Evolutionary conservation across 176 grass and related monocot genomes (phyloP).

Genomic region (Eleusine indica): DNA sequence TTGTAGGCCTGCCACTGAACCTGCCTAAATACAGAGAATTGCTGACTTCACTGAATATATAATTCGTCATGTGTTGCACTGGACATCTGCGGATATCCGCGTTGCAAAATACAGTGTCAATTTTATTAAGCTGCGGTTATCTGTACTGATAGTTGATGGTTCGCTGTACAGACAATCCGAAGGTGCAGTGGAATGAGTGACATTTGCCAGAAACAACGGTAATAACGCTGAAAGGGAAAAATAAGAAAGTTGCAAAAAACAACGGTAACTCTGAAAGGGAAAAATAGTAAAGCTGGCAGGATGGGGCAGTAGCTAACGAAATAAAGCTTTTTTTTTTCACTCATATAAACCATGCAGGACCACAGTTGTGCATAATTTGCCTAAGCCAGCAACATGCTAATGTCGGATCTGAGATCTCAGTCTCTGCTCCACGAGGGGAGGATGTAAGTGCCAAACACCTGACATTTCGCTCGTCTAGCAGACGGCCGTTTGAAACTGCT

Average conservation of each 20-base stretch:
- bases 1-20: constrained; percentile 9
- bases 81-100: neutral
- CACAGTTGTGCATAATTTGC: constrained; percentile 11
- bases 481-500: no score
- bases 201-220: no score
- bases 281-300: neutral
- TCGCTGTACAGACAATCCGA: neutral
- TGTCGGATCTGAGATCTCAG: constrained; percentile 24
- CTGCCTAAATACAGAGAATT: neutral
- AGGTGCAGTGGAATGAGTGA: neutral
- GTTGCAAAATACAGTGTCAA: neutral
- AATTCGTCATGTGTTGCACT: neutral
- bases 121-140: neutral
- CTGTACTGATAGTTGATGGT: neutral
- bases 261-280: neutral
- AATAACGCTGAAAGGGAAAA: no score
- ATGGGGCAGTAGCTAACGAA: neutral
- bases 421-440: neutral
- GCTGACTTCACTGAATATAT: neutral
- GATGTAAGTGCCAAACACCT: no score
- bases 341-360: neutral
- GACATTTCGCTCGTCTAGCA: no score
- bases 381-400: neutral
- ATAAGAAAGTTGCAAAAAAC: neutral
- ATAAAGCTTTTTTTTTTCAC: no score